phyloP scores from a whole-genome alignment of 306 rosid genomes.

The Prosopis cineraria region DNA sequence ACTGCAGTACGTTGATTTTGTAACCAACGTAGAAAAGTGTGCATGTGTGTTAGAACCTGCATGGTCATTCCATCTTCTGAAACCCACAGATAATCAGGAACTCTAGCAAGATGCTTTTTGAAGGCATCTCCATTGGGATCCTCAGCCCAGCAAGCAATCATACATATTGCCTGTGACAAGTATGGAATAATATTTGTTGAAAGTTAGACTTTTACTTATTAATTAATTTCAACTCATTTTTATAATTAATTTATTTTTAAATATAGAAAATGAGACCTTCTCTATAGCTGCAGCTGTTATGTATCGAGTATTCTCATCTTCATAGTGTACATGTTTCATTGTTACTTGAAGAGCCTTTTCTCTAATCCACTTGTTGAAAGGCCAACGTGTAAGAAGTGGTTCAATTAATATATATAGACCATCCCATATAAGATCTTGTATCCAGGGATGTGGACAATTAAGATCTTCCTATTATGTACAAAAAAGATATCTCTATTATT shows the following conservation, averaged over 20 bases:
- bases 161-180: not conserved
- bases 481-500: not conserved
- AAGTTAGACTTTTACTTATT: not conserved
- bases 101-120: not conserved
- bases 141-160: not conserved
- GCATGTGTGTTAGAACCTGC: too few relatives aligned
- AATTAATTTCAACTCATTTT: not conserved
- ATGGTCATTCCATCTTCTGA: not conserved
- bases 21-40: too few relatives aligned
- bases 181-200: not conserved
- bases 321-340: not conserved
- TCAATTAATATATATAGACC: not conserved
- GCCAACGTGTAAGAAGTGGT: not conserved
- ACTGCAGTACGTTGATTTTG: too few relatives aligned
- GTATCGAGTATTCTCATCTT: not conserved
- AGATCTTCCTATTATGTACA: not conserved
- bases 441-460: not conserved
- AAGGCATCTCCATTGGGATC: not conserved
- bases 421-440: not conserved
- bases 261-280: not conserved
- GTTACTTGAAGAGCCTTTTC: not conserved
- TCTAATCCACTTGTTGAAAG: not conserved
- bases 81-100: not conserved
- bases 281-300: not conserved
- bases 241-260: not conserved